These are phyloP conservation scores for Moesziomyces globuligerus DNA, from an alignment of 1,284 basidiomycete species.

Conservation along the genomic window DNA sequence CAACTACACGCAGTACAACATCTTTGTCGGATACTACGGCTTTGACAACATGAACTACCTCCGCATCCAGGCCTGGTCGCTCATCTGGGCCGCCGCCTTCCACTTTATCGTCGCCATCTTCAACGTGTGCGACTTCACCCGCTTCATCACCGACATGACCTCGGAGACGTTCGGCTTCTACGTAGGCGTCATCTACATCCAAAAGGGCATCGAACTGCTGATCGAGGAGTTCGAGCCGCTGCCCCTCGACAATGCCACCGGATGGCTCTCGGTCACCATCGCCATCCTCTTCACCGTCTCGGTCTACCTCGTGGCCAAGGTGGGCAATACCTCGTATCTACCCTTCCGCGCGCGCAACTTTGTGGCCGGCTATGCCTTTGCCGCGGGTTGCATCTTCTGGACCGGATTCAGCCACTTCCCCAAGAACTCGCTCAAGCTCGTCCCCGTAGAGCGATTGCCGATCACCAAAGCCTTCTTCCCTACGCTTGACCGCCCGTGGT, in stretches of 20 bases:
- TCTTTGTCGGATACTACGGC: conserved; percentile 61
- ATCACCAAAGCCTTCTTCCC: conserved; percentile 70
- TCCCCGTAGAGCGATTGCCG: conserved; percentile 60
- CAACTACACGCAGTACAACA: conserved; percentile 65
- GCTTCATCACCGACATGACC: conserved; percentile 75
- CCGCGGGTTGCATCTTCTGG: conserved; percentile 68
- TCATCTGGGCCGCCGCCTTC: conserved; percentile 90
- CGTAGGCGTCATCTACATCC: conserved; percentile 65
- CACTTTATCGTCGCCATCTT: conserved; percentile 87
- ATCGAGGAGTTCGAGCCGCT: conserved; percentile 66
- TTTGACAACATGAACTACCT: conserved; percentile 57
- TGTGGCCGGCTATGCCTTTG: conserved; percentile 68
- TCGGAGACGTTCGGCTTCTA: conserved; percentile 91
- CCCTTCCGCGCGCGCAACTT: conserved; percentile 68
- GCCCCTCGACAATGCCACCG: conserved; percentile 64
- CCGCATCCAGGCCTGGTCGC: conserved; percentile 75
- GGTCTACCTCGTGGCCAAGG: conserved; percentile 65
- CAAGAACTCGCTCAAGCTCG: conserved; percentile 52
- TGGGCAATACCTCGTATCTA: conserved; percentile 60
- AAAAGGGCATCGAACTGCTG: conserved; percentile 69
- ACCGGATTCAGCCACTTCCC: conserved; percentile 69
- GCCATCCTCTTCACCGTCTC: conserved; percentile 69
- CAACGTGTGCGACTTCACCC: conserved; percentile 72
- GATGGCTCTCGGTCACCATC: conserved; percentile 69
- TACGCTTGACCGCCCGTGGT: conserved; percentile 80